Evolutionary conservation across 805 yeast species (phyloP).

Genomic region (Wickerhamiella australiensis): DNA sequence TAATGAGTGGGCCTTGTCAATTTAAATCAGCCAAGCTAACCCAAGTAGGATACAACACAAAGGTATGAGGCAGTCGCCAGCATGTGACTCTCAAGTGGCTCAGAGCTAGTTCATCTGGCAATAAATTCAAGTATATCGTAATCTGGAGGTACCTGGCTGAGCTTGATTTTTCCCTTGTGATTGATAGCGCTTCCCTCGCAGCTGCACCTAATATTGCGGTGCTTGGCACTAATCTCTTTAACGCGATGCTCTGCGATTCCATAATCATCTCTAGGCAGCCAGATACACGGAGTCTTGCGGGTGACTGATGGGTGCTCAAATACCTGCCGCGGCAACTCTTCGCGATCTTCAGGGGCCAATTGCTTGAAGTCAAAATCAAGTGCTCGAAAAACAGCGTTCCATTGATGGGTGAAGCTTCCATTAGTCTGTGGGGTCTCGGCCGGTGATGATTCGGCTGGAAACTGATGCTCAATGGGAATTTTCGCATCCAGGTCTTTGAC

Average conservation of each 20-base stretch:
- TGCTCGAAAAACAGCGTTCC: constrained; percentile 20
- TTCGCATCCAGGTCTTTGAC: constrained; percentile 31
- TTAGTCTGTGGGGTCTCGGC: not conserved
- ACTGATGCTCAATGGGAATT: constrained; percentile 29
- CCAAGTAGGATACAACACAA: no score
- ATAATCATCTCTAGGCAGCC: constrained; percentile 34
- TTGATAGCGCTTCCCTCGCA: not conserved
- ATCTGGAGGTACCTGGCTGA: constrained; percentile 22
- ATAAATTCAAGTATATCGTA: constrained; percentile 15
- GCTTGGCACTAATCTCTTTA: constrained; percentile 49
- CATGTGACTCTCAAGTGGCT: not conserved
- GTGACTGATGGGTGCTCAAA: constrained; percentile 28
- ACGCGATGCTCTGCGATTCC: constrained; percentile 63
- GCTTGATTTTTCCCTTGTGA: constrained; percentile 16
- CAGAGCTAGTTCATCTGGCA: not conserved
- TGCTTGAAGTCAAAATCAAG: constrained; percentile 22
- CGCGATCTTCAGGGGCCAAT: constrained; percentile 22
- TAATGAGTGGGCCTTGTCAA: not conserved
- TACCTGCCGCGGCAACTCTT: constrained; percentile 21
- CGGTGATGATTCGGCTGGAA: constrained; percentile 11
- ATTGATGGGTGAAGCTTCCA: constrained; percentile 13
- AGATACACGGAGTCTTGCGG: constrained; percentile 28
- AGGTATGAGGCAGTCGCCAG: not conserved
- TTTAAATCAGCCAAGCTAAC: no score
- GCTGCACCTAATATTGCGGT: not conserved